A percentile compares a stretch with the other conserved stretches of the same genome.
These are phyloP conservation scores for Rhodofomes roseus DNA, from an alignment of 1,284 basidiomycete genomes.

Conservation along the genomic window DNA sequence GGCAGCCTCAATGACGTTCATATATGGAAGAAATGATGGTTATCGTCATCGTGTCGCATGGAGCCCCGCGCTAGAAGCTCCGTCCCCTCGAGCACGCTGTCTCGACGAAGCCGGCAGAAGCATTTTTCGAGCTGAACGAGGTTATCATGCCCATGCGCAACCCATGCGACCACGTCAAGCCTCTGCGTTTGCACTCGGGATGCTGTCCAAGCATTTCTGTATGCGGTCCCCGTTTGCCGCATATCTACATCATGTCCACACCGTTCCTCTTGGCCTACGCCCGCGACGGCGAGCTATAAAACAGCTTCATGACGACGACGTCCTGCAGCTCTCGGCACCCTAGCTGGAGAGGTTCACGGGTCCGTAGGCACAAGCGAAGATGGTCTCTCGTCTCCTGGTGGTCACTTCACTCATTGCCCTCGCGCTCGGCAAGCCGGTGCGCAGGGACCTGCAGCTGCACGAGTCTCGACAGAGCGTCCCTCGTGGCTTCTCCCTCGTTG, in stretches of 20 bases:
- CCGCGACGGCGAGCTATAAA: neutral
- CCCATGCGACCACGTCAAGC: neutral
- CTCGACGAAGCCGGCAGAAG: neutral
- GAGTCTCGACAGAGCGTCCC: constrained; percentile 25
- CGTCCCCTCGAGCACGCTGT: neutral
- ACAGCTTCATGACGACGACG: neutral
- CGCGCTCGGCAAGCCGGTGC: constrained; percentile 23
- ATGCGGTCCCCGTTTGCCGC: neutral
- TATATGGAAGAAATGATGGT: neutral
- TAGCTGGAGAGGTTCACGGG: neutral
- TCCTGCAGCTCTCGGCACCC: neutral
- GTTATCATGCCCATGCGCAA: neutral
- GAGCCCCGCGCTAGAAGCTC: neutral
- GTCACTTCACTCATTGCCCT: constrained; percentile 23
- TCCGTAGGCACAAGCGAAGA: neutral
- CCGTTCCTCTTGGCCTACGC: neutral
- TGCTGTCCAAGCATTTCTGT: neutral
- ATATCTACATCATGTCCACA: neutral
- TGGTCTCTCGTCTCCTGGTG: constrained; percentile 11
- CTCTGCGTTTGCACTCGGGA: neutral
- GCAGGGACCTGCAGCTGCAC: constrained; percentile 26
- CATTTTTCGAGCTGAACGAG: neutral
- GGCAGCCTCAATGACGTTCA: neutral
- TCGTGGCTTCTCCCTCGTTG: constrained; percentile 25
- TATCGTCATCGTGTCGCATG: neutral